phyloP scores from a whole-genome alignment of 2,329 filamentous ascomycete species.

The Ceratocystis destructans region DNA sequence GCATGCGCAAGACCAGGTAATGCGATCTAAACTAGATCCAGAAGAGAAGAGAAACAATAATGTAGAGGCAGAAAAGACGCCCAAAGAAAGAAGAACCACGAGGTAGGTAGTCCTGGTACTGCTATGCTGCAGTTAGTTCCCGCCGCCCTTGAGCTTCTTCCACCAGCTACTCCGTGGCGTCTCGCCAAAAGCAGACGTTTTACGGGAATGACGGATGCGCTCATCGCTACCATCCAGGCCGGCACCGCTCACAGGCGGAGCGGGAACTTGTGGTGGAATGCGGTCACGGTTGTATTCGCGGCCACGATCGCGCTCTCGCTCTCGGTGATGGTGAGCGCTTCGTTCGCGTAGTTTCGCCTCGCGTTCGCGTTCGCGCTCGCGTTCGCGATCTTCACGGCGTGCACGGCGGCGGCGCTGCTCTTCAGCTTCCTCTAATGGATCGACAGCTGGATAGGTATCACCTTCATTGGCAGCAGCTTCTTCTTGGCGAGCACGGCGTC shows the following conservation, averaged over 20 bases:
- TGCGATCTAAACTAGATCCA: background rate
- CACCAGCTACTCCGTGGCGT: constrained; percentile 45
- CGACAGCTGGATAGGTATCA: constrained; percentile 22
- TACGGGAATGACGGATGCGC: constrained; percentile 29
- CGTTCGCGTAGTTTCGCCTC: background rate
- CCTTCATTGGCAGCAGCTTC: constrained; percentile 33
- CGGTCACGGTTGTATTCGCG: constrained; percentile 26
- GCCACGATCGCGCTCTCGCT: background rate
- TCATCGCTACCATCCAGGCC: constrained; percentile 34
- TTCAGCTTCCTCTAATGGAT: constrained; percentile 27
- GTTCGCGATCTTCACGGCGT: constrained; percentile 33
- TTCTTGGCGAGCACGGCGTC: constrained; percentile 23
- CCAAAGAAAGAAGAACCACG: background rate
- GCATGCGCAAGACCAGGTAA: constrained; percentile 2
- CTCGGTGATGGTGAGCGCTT: constrained; percentile 4
- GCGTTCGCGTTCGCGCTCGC: constrained; percentile 24
- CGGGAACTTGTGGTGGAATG: constrained; percentile 19
- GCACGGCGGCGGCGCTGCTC: constrained; percentile 32
- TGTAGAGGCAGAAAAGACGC: background rate
- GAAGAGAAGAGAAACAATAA: background rate
- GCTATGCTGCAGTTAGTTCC: constrained; percentile 14
- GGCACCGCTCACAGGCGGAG: constrained; percentile 21
- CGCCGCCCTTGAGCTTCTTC: constrained; percentile 39
- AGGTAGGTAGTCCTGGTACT: background rate
- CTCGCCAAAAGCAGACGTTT: constrained; percentile 28